Conservation (phyloP, 257 asterid genomes). For the Solanum commersonii region DNA sequence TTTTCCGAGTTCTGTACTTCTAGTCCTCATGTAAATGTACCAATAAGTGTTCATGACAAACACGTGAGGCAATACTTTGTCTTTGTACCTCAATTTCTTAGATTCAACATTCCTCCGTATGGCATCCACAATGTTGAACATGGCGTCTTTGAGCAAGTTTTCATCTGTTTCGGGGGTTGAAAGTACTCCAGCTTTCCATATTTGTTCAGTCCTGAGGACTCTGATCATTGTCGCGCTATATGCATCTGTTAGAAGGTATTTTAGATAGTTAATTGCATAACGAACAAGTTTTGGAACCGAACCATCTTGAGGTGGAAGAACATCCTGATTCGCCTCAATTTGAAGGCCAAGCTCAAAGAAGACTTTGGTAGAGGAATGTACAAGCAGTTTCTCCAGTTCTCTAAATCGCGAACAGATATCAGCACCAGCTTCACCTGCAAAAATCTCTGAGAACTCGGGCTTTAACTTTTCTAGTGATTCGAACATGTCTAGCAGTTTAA, state of each 20-base stretch:
- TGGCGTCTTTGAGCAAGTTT: constrained; percentile 41
- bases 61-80: constrained; percentile 38
- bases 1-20: constrained; percentile 48
- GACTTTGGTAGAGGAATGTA: constrained; percentile 53
- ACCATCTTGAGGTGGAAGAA: constrained; percentile 57
- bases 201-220: constrained; percentile 47
- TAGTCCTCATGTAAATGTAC: constrained; percentile 73
- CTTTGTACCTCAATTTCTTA: constrained; percentile 40
- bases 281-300: constrained; percentile 72
- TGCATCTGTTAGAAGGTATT: constrained; percentile 36
- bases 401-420: constrained; percentile 52
- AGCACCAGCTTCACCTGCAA: constrained; percentile 51
- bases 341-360: constrained; percentile 73
- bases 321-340: constrained; percentile 66
- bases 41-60: constrained; percentile 66
- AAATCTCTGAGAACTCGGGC: constrained; percentile 31
- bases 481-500: constrained; percentile 80
- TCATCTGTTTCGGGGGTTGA: constrained; percentile 31
- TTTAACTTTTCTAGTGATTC: constrained; percentile 47
- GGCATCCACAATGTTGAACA: constrained; percentile 70
- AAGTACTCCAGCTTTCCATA: constrained; percentile 53
- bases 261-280: constrained; percentile 63
- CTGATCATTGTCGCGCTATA: constrained; percentile 43
- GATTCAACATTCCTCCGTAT: constrained; percentile 55
- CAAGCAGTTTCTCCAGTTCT: constrained; percentile 61